Conservation (phyloP, 2,329 filamentous ascomycete genomes). For the Rugonectria rugulosa region DNA sequence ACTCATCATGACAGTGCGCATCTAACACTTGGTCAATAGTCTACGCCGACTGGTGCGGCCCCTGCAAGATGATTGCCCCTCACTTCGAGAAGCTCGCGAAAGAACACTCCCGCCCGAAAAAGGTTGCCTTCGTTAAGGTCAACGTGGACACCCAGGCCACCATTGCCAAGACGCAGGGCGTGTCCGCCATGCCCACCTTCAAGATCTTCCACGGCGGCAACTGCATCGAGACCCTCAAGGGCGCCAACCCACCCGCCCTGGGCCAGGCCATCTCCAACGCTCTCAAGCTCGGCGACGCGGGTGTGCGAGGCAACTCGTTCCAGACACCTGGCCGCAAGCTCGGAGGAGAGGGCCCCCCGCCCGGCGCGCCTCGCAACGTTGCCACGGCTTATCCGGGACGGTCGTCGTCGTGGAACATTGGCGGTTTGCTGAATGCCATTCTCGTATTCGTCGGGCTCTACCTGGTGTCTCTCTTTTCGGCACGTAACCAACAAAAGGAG, state of each 20-base stretch:
- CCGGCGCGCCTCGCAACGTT: constrained; percentile 18
- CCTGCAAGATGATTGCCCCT: constrained; percentile 91
- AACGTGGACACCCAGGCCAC: constrained; percentile 85
- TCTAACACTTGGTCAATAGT: constrained; percentile 61
- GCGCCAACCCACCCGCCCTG: constrained; percentile 80
- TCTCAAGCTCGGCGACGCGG: constrained; percentile 58
- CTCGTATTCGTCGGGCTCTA: constrained; percentile 68
- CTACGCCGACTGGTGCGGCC: constrained; percentile 94
- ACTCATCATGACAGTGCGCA: constrained; percentile 3
- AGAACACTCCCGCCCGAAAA: constrained; percentile 80
- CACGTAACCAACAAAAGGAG: constrained; percentile 44
- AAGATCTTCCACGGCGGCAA: constrained; percentile 83
- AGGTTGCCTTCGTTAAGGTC: constrained; percentile 90
- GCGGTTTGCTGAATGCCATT: constrained; percentile 57
- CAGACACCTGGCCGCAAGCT: constrained; percentile 65
- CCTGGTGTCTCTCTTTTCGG: constrained; percentile 67
- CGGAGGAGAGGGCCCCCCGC: constrained; percentile 48
- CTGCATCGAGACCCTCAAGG: constrained; percentile 78
- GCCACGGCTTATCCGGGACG: constrained; percentile 30
- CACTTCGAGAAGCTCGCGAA: constrained; percentile 84
- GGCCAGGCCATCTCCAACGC: constrained; percentile 78
- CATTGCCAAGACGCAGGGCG: constrained; percentile 78
- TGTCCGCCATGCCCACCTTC: constrained; percentile 94
- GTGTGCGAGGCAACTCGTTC: constrained; percentile 57
- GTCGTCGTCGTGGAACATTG: constrained; percentile 44